Conservation (phyloP, 805 yeast species). For the Kluyveromyces wickerhamii region DNA sequence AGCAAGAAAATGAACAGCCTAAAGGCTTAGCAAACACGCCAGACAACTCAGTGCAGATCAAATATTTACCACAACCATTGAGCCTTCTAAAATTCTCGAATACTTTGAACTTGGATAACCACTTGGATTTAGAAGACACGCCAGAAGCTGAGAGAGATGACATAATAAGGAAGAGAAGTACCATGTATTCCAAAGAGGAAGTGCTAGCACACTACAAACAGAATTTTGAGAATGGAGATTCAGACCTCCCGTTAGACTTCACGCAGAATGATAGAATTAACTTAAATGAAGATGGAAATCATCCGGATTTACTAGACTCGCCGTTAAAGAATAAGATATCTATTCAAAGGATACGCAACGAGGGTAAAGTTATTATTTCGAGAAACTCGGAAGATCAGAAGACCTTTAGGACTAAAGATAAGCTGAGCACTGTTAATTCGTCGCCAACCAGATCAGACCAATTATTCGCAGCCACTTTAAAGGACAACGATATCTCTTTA, state of each 20-base stretch:
- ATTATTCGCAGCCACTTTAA: not conserved
- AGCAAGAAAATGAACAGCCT: too few relatives aligned
- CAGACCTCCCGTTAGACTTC: not conserved
- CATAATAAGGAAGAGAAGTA: not conserved
- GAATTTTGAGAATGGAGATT: not conserved
- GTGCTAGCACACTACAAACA: not conserved
- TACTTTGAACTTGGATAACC: not conserved
- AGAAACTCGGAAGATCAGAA: conserved; percentile 11
- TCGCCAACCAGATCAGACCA: not conserved
- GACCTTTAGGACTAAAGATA: conserved; percentile 15
- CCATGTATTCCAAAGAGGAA: not conserved
- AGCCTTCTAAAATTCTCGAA: too few relatives aligned
- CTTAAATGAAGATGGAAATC: not conserved
- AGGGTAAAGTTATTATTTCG: not conserved
- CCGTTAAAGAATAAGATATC: conserved; percentile 7
- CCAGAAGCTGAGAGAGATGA: conserved; percentile 3
- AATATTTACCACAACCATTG: too few relatives aligned
- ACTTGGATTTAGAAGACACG: conserved; percentile 1
- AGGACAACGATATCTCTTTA: not conserved
- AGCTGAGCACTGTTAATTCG: not conserved
- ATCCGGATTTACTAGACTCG: conserved; percentile 5
- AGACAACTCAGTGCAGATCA: too few relatives aligned
- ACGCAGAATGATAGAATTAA: conserved; percentile 2
- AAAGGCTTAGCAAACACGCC: too few relatives aligned
- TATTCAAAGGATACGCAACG: conserved; percentile 7